These are phyloP conservation scores for Botrytis porri DNA, from an alignment of 2,329 filamentous ascomycete genomes.

Conservation along the genomic window DNA sequence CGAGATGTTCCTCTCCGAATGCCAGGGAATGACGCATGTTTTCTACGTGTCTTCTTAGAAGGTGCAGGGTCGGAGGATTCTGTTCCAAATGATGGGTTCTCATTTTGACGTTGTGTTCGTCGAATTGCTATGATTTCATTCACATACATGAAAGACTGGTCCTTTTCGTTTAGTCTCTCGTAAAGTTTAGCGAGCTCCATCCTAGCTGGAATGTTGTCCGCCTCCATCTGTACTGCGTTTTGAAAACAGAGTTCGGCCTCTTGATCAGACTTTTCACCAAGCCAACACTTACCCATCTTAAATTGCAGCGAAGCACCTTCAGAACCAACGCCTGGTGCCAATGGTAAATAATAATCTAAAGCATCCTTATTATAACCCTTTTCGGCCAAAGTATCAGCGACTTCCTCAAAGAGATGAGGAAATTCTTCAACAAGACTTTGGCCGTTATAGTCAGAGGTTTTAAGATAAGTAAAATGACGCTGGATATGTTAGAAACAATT, in stretches of 20 bases:
- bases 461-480: conserved; percentile 68
- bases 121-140: conserved; percentile 63
- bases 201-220: conserved; percentile 70
- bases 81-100: conserved; percentile 40
- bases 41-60: conserved; percentile 13
- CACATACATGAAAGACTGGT: conserved; percentile 73
- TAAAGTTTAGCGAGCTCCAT: conserved; percentile 82
- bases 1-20: conserved; percentile 7
- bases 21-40: not conserved
- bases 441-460: conserved; percentile 54
- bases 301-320: conserved; percentile 45
- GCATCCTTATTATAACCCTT: conserved; percentile 52
- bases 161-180: conserved; percentile 67
- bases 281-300: conserved; percentile 61
- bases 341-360: conserved; percentile 54
- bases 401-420: conserved; percentile 75
- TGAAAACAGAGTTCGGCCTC: conserved; percentile 77
- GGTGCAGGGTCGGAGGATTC: conserved; percentile 13
- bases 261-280: conserved; percentile 58
- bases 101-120: conserved; percentile 44
- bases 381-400: conserved; percentile 56
- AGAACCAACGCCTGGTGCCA: conserved; percentile 48
- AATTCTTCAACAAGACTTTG: conserved; percentile 59
- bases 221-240: conserved; percentile 68
- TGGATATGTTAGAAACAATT: conserved; percentile 36